These are phyloP conservation scores for Coemansia sp. DNA, from an alignment of 192 early-diverging fungal genomes.

Conservation along the genomic window DNA sequence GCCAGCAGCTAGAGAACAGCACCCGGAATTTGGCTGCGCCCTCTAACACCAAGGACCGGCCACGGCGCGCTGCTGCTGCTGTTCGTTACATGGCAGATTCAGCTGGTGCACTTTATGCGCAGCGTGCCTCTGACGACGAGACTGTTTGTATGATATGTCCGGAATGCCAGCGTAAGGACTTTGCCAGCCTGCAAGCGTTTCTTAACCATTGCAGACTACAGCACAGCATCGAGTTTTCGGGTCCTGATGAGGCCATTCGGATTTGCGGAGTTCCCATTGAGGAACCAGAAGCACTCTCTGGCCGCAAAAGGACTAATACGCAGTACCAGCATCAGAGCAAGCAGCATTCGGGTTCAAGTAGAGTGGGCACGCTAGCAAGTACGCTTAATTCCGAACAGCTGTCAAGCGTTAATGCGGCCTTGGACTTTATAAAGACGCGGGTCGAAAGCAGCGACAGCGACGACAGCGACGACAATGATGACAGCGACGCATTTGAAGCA, in stretches of 20 bases:
- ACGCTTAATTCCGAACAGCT: constrained; percentile 29
- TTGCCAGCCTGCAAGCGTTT: constrained; percentile 84
- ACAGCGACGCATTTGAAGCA: not conserved
- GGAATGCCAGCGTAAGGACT: constrained; percentile 71
- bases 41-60: not conserved
- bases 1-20: constrained; percentile 9
- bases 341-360: not conserved
- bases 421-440: constrained; percentile 43
- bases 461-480: constrained; percentile 20
- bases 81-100: constrained; percentile 4
- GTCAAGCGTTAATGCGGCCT: constrained; percentile 50
- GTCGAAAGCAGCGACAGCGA: constrained; percentile 1
- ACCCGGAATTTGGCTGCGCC: not conserved
- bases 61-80: constrained; percentile 25
- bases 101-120: constrained; percentile 28
- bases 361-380: constrained; percentile 11
- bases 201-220: constrained; percentile 78
- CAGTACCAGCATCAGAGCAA: not conserved
- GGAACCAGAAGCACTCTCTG: not conserved
- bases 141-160: constrained; percentile 72
- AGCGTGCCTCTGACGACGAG: constrained; percentile 44
- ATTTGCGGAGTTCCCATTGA: constrained; percentile 65
- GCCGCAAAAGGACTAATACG: not conserved
- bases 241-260: constrained; percentile 70
- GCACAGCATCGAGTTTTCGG: constrained; percentile 73